Evolutionary conservation across 2,329 filamentous ascomycete species (phyloP).

Genomic region (Zalaria obscura): DNA sequence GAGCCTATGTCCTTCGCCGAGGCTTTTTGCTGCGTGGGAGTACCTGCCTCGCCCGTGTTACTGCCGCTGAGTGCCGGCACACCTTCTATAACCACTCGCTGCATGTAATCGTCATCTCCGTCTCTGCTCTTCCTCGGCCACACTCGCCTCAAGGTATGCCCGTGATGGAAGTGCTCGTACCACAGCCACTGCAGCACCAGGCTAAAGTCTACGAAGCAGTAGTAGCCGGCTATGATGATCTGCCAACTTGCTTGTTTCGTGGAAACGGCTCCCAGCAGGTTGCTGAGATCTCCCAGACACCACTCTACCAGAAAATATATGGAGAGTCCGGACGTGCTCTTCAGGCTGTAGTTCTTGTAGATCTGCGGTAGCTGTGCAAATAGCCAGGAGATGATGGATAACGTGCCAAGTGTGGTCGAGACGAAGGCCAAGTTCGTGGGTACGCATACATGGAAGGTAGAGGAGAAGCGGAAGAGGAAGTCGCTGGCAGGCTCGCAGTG

Average conservation of each 20-base stretch:
- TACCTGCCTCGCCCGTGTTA: conserved; percentile 2
- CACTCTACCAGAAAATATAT: conserved; percentile 53
- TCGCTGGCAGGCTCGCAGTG: conserved; percentile 47
- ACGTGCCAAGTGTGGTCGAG: conserved; percentile 44
- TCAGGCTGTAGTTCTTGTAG: conserved; percentile 50
- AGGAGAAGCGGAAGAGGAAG: conserved; percentile 43
- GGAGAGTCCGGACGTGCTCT: conserved; percentile 50
- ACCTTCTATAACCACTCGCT: conserved; percentile 18
- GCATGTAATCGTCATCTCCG: conserved; percentile 10
- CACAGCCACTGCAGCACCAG: conserved; percentile 51
- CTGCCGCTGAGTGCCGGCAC: conserved; percentile 8
- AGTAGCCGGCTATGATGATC: conserved; percentile 50
- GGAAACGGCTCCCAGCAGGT: conserved; percentile 47
- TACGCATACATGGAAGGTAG: conserved; percentile 46
- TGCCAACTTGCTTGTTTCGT: conserved; percentile 54
- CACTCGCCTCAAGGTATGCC: conserved; percentile 26
- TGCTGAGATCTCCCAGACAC: conserved; percentile 50
- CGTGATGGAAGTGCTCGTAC: conserved; percentile 45
- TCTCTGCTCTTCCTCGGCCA: conserved; percentile 11
- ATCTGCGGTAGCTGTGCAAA: conserved; percentile 58
- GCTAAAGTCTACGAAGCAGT: conserved; percentile 49
- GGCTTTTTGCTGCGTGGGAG: conserved; percentile 1
- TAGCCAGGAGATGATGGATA: conserved; percentile 53
- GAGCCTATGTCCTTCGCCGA: conserved; percentile 4
- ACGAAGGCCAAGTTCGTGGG: conserved; percentile 48